phyloP scores from a whole-genome alignment of 345 rosid genomes.

The Firmiana major region DNA sequence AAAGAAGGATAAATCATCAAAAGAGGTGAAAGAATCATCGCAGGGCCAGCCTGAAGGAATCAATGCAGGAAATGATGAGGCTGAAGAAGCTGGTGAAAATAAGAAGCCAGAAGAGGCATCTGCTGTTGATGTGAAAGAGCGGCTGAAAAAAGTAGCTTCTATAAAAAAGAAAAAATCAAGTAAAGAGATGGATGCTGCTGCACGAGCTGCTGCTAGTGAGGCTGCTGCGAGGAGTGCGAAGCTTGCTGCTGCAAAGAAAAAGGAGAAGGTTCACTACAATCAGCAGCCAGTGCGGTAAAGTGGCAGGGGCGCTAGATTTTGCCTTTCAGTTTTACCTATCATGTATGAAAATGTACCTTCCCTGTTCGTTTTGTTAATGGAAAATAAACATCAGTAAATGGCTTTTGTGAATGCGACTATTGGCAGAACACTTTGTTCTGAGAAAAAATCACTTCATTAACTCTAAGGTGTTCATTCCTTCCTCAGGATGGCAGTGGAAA shows the following conservation, averaged over 20 bases:
- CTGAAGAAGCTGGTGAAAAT: constrained; percentile 26
- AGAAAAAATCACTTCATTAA: constrained; percentile 8
- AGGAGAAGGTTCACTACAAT: constrained; percentile 78
- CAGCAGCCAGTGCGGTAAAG: constrained; percentile 68
- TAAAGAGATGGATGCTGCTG: constrained; percentile 75
- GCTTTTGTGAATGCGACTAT: constrained; percentile 20
- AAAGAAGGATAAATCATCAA: constrained; percentile 52
- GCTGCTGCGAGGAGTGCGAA: constrained; percentile 27
- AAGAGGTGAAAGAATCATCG: constrained; percentile 53
- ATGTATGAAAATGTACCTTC: constrained; percentile 19
- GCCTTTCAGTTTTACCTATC: constrained; percentile 4
- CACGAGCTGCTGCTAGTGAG: constrained; percentile 51
- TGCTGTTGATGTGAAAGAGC: constrained; percentile 39
- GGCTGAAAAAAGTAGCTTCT: constrained; percentile 55
- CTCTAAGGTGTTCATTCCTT: not conserved
- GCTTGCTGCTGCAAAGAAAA: constrained; percentile 87
- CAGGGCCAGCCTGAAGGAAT: constrained; percentile 34
- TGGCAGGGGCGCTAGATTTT: not conserved
- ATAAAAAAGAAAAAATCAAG: constrained; percentile 19
- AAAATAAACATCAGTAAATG: constrained; percentile 28
- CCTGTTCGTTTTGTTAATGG: constrained; percentile 25
- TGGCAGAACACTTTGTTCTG: constrained; percentile 7
- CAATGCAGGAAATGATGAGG: too few species aligned
- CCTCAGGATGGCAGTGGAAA: too few species aligned
- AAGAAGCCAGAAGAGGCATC: constrained; percentile 33